Evolutionary conservation across 2,329 filamentous ascomycete genomes (phyloP), one percentile per base, ranked within the genome.

Genomic region (Claviceps pusilla): DNA sequence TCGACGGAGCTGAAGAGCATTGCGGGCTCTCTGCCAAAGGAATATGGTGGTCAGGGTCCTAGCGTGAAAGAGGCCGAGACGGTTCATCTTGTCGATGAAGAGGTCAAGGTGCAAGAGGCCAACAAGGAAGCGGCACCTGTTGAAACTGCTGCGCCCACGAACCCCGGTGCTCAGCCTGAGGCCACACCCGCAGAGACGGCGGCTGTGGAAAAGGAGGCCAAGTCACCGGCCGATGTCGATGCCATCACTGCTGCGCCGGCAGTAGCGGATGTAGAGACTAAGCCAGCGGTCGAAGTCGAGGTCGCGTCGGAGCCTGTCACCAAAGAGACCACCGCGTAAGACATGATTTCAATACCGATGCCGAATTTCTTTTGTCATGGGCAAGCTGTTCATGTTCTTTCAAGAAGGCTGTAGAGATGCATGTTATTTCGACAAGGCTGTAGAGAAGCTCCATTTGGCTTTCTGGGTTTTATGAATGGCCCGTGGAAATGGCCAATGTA

Each of bases 41-140:
- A 78, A 57, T 96, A 96, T 65, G 91, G 90, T 55, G 91, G 90
- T 31, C 82, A 83, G 61, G 84, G 80, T 50, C 62, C 65, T 14
- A 68, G 64, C 45, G 69, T 73, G 54, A 71, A 68, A 60, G 66
- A 70, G 33, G 69, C 66, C 11, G 55, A 65, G 41, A 62, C 65
- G 2, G 63, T 72, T 31, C 51, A 60, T 35, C 57, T 71, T 28
- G 59, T 57, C 7, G 61, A 63, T 6, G 50, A 28, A 14, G 47
- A 28, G 39, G n/a, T 49, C 43, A 57, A 46, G 24, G 41, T 56
- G 9, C 54, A 54, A 16, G 45, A 53, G 41, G 54, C 60, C 53
- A 50, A 54, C 47, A 29, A 46, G 11, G 51, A 53, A 24, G 51
- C 41, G n/a, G 43, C 52, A 2, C 14, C 52, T n/a, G 51, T 56